These are phyloP conservation scores for Geoglossum glabrum DNA, from an alignment of 495 filamentous ascomycete species.

Conservation along the genomic window DNA sequence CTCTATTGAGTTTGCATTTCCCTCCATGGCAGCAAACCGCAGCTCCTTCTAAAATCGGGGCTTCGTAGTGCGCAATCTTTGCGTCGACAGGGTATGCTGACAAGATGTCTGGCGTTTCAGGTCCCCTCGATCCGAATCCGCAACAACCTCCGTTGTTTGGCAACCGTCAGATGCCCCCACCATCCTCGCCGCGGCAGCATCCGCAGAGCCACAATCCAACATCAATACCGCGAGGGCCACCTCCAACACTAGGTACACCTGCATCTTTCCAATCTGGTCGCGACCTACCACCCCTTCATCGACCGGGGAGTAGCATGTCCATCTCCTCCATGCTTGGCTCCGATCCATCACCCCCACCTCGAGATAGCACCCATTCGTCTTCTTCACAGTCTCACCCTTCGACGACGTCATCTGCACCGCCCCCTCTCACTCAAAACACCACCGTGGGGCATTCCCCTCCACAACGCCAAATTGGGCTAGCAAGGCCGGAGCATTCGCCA, in stretches of 20 bases:
- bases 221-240: not conserved
- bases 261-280: not conserved
- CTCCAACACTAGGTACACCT: not conserved
- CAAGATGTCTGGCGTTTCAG: not conserved
- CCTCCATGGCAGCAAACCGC: not conserved
- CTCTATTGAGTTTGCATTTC: not conserved
- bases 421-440: not conserved
- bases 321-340: conserved; percentile 76
- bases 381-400: not conserved
- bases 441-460: not conserved
- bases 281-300: conserved; percentile 30
- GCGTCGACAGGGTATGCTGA: not conserved
- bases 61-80: not conserved
- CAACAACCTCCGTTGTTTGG: conserved; percentile 3
- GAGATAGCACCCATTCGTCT: not conserved
- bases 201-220: not conserved
- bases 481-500: not conserved
- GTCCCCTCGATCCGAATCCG: not conserved
- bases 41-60: not conserved
- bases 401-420: not conserved
- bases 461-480: not conserved
- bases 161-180: conserved; percentile 1
- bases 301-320: conserved; percentile 71
- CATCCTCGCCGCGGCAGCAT: not conserved
- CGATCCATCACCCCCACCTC: not conserved